These are phyloP conservation scores for Millerozyma miso DNA, from an alignment of 805 yeast genomes.

Conservation along the genomic window DNA sequence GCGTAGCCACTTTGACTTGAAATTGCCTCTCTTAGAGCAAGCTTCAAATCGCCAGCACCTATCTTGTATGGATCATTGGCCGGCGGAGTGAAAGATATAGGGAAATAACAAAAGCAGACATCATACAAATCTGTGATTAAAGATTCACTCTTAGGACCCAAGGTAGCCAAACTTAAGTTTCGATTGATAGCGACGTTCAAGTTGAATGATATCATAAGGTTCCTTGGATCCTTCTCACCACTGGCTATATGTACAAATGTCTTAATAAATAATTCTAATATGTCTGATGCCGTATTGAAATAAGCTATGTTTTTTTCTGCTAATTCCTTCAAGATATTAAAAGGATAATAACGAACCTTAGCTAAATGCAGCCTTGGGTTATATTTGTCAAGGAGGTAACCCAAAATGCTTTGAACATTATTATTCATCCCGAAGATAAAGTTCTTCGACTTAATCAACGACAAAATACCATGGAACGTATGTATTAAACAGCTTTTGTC, in stretches of 20 bases:
- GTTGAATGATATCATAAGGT: conserved; percentile 66
- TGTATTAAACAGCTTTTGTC: conserved; percentile 55
- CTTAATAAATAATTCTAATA: conserved; percentile 43
- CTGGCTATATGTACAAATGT: conserved; percentile 65
- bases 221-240: conserved; percentile 94
- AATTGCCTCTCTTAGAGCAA: conserved; percentile 56
- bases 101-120: conserved; percentile 89
- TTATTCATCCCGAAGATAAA: conserved; percentile 30
- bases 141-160: conserved; percentile 31
- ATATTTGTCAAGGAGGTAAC: conserved; percentile 35
- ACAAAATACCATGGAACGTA: conserved; percentile 50
- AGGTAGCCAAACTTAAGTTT: conserved; percentile 25
- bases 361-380: conserved; percentile 59
- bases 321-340: conserved; percentile 42
- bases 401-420: conserved; percentile 35
- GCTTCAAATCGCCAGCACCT: conserved; percentile 67
- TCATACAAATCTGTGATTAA: conserved; percentile 73
- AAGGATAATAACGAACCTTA: conserved; percentile 55
- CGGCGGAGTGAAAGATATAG: conserved; percentile 92
- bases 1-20: conserved; percentile 61
- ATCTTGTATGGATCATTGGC: conserved; percentile 83
- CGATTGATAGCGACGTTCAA: conserved; percentile 47
- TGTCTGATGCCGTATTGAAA: conserved; percentile 10
- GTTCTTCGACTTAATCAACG: conserved; percentile 50
- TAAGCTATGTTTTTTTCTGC: conserved; percentile 22